Percentiles rank a stretch among this genome's conserved stretches.
Evolutionary conservation across 1,284 basidiomycete genomes (phyloP).

Genomic region (Trametes polyzona): DNA sequence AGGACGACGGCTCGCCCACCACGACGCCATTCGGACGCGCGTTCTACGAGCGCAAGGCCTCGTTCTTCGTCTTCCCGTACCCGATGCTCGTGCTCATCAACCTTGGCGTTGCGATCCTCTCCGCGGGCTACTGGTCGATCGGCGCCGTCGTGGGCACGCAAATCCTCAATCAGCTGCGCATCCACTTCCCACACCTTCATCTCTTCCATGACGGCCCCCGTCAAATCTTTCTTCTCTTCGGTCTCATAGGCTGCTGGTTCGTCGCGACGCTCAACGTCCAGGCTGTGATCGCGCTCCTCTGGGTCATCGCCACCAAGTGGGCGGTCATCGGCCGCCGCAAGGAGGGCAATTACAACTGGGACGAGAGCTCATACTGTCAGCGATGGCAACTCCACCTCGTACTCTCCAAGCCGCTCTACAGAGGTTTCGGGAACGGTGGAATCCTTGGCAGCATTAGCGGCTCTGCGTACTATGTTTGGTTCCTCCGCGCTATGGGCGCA

Average conservation of each 20-base stretch:
- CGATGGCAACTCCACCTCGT: slow-evolving; percentile 28
- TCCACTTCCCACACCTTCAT: slow-evolving; percentile 36
- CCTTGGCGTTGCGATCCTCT: slow-evolving; percentile 27
- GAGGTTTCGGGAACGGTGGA: slow-evolving; percentile 23
- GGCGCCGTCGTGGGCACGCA: slow-evolving; percentile 44
- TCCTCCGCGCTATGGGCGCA: slow-evolving; percentile 23
- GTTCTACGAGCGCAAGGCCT: slow-evolving; percentile 47
- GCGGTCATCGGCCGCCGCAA: slow-evolving; percentile 41
- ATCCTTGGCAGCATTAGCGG: slow-evolving; percentile 21
- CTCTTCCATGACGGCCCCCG: slow-evolving; percentile 42
- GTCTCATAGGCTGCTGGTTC: slow-evolving; percentile 42
- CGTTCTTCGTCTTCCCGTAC: slow-evolving; percentile 50
- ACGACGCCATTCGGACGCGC: slow-evolving; percentile 52
- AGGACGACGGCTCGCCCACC: slow-evolving; percentile 35
- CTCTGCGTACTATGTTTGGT: slow-evolving; percentile 24
- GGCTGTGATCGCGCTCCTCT: slow-evolving; percentile 40
- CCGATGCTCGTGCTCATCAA: slow-evolving; percentile 42
- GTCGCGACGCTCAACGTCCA: slow-evolving; percentile 41
- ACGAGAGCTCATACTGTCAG: slow-evolving; percentile 28
- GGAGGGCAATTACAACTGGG: slow-evolving; percentile 26
- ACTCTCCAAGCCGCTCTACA: slow-evolving; percentile 24
- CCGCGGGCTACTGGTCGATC: slow-evolving; percentile 48
- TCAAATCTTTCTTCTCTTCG: slow-evolving; percentile 42
- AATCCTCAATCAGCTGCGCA: slow-evolving; percentile 39
- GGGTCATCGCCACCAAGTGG: slow-evolving; percentile 46